Evolutionary conservation across 2,329 filamentous ascomycete genomes (phyloP).

Genomic region (Didymella pinodella): DNA sequence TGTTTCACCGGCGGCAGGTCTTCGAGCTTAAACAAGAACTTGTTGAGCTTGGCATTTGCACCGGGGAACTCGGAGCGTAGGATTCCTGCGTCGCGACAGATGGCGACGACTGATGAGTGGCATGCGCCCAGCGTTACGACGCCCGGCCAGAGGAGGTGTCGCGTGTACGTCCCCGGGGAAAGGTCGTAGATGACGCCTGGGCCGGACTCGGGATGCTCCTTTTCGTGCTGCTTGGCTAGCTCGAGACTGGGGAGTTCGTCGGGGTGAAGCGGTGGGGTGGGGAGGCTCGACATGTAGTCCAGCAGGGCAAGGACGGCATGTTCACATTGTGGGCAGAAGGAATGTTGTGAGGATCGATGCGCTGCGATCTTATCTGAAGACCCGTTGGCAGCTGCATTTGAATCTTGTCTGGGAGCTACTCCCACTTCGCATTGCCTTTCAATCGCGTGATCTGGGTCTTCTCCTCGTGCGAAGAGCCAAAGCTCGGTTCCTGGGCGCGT

Average conservation of each 20-base stretch:
- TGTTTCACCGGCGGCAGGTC: constrained; percentile 54
- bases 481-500: constrained; percentile 69
- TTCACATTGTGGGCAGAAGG: constrained; percentile 40
- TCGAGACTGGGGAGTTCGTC: constrained; percentile 37
- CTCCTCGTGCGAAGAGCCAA: constrained; percentile 63
- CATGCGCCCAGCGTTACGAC: constrained; percentile 57
- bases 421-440: neutral
- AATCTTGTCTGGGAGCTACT: neutral
- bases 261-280: constrained; percentile 38
- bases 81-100: constrained; percentile 33
- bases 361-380: too few relatives aligned
- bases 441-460: constrained; percentile 31
- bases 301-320: constrained; percentile 42
- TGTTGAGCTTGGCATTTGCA: constrained; percentile 52
- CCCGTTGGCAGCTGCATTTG: neutral
- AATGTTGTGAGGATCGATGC: neutral
- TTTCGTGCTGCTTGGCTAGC: constrained; percentile 41
- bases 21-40: constrained; percentile 64
- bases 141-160: constrained; percentile 43
- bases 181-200: constrained; percentile 30
- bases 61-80: constrained; percentile 44
- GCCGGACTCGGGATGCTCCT: constrained; percentile 35
- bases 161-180: constrained; percentile 37
- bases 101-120: constrained; percentile 43
- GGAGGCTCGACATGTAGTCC: constrained; percentile 39